Base-by-base conservation (phyloP, 352 stramenopile species). In the Phytophthora meadii region DNA sequence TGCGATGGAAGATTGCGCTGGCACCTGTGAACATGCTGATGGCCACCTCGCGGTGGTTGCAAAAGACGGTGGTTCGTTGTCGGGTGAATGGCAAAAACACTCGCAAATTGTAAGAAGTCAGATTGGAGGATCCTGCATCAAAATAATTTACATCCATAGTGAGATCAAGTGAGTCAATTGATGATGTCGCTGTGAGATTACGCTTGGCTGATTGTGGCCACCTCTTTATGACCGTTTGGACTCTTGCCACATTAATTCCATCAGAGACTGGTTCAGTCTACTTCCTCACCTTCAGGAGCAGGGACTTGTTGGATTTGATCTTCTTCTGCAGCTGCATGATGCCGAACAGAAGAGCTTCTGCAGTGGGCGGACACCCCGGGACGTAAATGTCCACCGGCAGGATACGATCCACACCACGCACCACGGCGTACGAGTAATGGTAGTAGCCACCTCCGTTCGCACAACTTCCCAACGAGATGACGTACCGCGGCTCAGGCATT, bases 311-410 rank as follows among this genome's bases (percentile, higher is more conserved):
- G 5, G 14, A n/a, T 12, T 67, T 61, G 47, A 64, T 37, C 40
- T 65, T 65, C 47, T 65, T 65, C 22, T 59, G 46, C 1, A 65
- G 57, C 57, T 65, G 57, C 24, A 65, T 52, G 14, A 65, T 5
- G 3, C 57, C 57, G 28, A 65, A 65, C 7, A 67, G 2, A 28
- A 61, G 49, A 6, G 48, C 59, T 27, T 61, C 59, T 4, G 59
- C 49, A 0, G 59, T 67, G 0, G 57, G 57, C 52, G 97, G 97
- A 72, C 97, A 99, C 22, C 97, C 97, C 4, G 97, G 97, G 5
- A 99, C 96, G 72, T 99, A 99, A 74, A 99, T 98, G 77, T 99
- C 97, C 7, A 99, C 96, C 11, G 97, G 97, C 30, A 99, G 86
- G 58, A 99, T 97, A 51, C 97, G 88, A 76, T 99, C 95, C 68